phyloP scores from a whole-genome alignment of 257 asterid genomes.

The Ilex aquifolium region DNA sequence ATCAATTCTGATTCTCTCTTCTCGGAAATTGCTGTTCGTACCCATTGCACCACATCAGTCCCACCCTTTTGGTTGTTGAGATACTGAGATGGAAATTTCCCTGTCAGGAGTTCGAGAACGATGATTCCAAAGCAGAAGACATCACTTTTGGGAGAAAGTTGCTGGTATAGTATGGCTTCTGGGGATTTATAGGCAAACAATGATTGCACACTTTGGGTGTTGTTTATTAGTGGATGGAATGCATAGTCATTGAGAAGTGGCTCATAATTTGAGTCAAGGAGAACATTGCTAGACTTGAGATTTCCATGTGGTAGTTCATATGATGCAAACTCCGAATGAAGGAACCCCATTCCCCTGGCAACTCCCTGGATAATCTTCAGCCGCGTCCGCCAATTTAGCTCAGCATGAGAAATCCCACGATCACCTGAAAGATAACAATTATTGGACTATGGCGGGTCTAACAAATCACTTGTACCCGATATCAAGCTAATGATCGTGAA shows the following conservation, averaged over 20 bases:
- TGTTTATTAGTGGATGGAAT: conserved; percentile 48
- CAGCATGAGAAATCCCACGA: conserved; percentile 53
- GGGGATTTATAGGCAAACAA: conserved; percentile 60
- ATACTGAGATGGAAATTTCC: conserved; percentile 85
- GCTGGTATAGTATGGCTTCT: conserved; percentile 50
- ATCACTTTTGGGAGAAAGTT: conserved; percentile 66
- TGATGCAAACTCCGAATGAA: conserved; percentile 59
- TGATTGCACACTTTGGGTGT: conserved; percentile 43
- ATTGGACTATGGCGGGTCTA: too few relatives aligned
- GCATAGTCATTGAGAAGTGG: conserved; percentile 85
- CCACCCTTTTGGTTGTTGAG: conserved; percentile 75
- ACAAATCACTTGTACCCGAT: too few relatives aligned
- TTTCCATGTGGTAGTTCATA: conserved; percentile 82
- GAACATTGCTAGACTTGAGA: conserved; percentile 86
- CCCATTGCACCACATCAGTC: conserved; percentile 74
- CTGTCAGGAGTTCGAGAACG: conserved; percentile 63
- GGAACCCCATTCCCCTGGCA: conserved; percentile 73
- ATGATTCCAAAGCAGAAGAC: conserved; percentile 77
- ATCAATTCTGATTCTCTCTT: conserved; percentile 43
- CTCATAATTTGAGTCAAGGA: conserved; percentile 43
- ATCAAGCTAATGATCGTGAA: too few relatives aligned
- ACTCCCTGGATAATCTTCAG: conserved; percentile 73
- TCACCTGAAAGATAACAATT: conserved; percentile 43
- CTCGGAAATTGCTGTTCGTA: conserved; percentile 35
- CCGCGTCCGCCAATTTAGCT: conserved; percentile 61